phyloP scores from a whole-genome alignment of 805 yeast species.

The Saturnispora saitoi region DNA sequence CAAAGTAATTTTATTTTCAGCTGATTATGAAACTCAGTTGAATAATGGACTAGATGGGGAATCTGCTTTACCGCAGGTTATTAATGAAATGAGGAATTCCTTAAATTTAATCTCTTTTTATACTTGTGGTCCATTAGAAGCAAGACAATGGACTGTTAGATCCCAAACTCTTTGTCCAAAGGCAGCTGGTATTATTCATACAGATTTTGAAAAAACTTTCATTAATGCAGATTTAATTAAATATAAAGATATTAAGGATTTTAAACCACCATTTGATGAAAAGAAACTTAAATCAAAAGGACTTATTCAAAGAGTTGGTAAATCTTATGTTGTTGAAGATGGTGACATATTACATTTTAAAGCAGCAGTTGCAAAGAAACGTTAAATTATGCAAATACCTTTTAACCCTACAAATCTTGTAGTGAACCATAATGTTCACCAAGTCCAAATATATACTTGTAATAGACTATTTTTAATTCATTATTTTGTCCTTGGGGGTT shows the following conservation, averaged over 20 bases:
- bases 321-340: conserved; percentile 89
- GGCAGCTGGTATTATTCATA: conserved; percentile 97
- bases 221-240: conserved; percentile 90
- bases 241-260: conserved; percentile 67
- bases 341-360: conserved; percentile 89
- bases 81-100: conserved; percentile 78
- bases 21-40: conserved; percentile 25
- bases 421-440: conserved; percentile 94
- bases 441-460: conserved; percentile 75
- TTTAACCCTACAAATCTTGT: conserved; percentile 16
- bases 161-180: conserved; percentile 91
- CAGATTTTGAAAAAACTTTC: conserved; percentile 90
- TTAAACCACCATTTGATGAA: conserved; percentile 59
- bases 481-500: conserved; percentile 50
- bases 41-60: conserved; percentile 21
- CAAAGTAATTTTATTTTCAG: conserved; percentile 27
- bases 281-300: conserved; percentile 78
- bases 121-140: conserved; percentile 95
- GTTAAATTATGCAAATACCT: too few species aligned
- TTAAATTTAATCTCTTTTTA: conserved; percentile 85
- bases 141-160: conserved; percentile 97
- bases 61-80: conserved; percentile 80
- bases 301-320: conserved; percentile 85
- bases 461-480: conserved; percentile 65
- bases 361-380: conserved; percentile 53